These are phyloP conservation scores for Talaromyces sp. DNA, from an alignment of 2,329 filamentous ascomycete genomes.

Conservation along the genomic window DNA sequence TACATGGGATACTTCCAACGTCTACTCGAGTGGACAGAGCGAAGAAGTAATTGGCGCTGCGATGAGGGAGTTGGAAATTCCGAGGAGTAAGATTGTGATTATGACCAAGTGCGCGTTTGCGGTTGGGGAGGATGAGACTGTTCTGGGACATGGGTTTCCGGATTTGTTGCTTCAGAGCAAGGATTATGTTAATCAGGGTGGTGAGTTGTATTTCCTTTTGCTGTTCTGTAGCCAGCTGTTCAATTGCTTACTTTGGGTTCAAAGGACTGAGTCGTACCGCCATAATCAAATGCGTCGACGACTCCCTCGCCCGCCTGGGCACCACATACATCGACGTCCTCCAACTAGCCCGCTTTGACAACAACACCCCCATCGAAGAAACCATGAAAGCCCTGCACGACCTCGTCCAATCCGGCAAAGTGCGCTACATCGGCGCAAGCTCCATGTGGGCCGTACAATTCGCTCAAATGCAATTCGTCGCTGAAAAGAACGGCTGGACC, in stretches of 20 bases:
- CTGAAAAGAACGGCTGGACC: conserved; percentile 57
- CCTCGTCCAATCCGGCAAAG: conserved; percentile 36
- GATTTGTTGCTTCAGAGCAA: conserved; percentile 44
- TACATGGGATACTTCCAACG: conserved; percentile 33
- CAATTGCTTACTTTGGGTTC: neutral
- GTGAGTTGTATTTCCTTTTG: neutral
- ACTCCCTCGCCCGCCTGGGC: conserved; percentile 45
- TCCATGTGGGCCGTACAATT: conserved; percentile 40
- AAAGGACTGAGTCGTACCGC: conserved; percentile 49
- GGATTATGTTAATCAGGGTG: conserved; percentile 50
- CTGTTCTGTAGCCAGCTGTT: neutral
- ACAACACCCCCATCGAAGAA: neutral
- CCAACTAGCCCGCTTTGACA: neutral
- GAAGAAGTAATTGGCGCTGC: conserved; percentile 65
- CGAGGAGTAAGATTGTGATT: conserved; percentile 57
- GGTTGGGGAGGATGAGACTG: conserved; percentile 28
- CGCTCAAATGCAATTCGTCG: conserved; percentile 55
- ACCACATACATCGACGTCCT: conserved; percentile 48
- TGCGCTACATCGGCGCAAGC: conserved; percentile 37
- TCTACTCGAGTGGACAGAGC: conserved; percentile 54
- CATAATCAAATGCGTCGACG: conserved; percentile 50
- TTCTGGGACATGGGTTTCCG: conserved; percentile 32
- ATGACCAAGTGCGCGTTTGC: conserved; percentile 52
- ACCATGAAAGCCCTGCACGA: conserved; percentile 39
- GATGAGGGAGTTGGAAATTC: conserved; percentile 57